Base-by-base conservation (phyloP, 2,329 filamentous ascomycete species). In the Tolypocladium nubicola region DNA sequence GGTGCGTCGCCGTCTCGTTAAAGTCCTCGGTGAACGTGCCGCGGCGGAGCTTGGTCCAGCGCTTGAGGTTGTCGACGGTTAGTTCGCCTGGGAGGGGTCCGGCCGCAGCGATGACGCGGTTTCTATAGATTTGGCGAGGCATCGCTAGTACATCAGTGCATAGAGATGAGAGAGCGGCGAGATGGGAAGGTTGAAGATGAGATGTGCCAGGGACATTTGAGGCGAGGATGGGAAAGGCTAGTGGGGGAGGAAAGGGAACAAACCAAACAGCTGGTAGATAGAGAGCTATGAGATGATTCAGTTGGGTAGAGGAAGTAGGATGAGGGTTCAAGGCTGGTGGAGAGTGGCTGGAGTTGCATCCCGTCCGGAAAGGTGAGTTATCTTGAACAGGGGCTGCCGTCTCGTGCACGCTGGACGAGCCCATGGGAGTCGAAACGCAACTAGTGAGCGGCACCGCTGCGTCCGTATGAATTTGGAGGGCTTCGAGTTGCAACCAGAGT, bases 31-130 rank as follows among this genome's bases (percentile, higher is more conserved):
- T 71, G 66, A 84, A 87, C 1, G 58, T 69, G 1, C 88, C 90
- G 8, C 82, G 84, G 58, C 87, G 82, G 4, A 75, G 66, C 4
- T 74, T 73, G 11, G 89, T 78, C 89, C 89, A 96, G 43, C 75
- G 74, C 40, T 77, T 77, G 40, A 94, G 77, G 47, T 88, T 80
- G 1, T 80, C 75, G 2, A 77, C 71, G 1, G 74, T 76, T 59
- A 75, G 73, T 19, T 73, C 68, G 1, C 71, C 72, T 0, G 77
- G 76, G 5, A 89, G 80, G 2, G 80, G 74, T 5, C 87, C 87
- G 0, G 79, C 81, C 0, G 80, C 70, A 26, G 83, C 79, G 23
- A 90, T 76, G 53, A 79, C 71, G 39, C 80, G 69, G 1, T 75
- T 73, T 16, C 75, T 75, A 65, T 90, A 82, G 47, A 80, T 76